Percentiles rank a stretch among this genome's conserved stretches.
phyloP scores from a whole-genome alignment of 805 yeast genomes.

The Barnettozyma vustinii region DNA sequence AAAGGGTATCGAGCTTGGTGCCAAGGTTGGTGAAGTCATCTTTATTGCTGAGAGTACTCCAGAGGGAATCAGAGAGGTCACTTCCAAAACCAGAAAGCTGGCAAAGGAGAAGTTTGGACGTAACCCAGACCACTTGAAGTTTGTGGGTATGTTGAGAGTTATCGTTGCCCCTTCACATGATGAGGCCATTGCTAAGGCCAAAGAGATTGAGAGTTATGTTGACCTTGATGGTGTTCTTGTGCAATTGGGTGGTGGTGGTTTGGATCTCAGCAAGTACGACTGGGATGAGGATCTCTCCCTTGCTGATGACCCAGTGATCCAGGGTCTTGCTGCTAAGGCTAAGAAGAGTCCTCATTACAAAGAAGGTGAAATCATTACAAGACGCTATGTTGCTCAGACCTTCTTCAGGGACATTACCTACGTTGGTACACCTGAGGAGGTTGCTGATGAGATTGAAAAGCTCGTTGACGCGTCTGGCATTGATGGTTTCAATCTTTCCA shows the following conservation, averaged over 20 bases:
- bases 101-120: conserved; percentile 33
- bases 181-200: conserved; percentile 34
- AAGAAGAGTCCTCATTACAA: conserved; percentile 23
- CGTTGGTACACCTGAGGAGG: conserved; percentile 34
- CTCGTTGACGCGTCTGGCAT: conserved; percentile 36
- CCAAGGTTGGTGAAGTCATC: conserved; percentile 40
- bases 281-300: conserved; percentile 37
- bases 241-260: conserved; percentile 42
- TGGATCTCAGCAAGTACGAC: conserved; percentile 39
- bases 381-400: conserved; percentile 26
- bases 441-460: conserved; percentile 37
- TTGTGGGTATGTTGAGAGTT: conserved; percentile 33
- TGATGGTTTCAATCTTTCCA: conserved; percentile 40
- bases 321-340: conserved; percentile 27
- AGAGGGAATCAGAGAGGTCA: conserved; percentile 25
- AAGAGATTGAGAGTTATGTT: conserved; percentile 29
- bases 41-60: conserved; percentile 34
- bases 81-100: conserved; percentile 28
- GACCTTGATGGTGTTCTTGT: conserved; percentile 38
- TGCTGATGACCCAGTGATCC: conserved; percentile 28
- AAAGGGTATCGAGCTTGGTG: conserved; percentile 38
- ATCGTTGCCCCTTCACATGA: conserved; percentile 36
- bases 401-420: conserved; percentile 20
- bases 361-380: conserved; percentile 25
- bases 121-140: conserved; percentile 35